Evolutionary conservation across 2,329 filamentous ascomycete species (phyloP), one percentile per base, ranked within the genome.

Genomic region (Kalmusia sp.): DNA sequence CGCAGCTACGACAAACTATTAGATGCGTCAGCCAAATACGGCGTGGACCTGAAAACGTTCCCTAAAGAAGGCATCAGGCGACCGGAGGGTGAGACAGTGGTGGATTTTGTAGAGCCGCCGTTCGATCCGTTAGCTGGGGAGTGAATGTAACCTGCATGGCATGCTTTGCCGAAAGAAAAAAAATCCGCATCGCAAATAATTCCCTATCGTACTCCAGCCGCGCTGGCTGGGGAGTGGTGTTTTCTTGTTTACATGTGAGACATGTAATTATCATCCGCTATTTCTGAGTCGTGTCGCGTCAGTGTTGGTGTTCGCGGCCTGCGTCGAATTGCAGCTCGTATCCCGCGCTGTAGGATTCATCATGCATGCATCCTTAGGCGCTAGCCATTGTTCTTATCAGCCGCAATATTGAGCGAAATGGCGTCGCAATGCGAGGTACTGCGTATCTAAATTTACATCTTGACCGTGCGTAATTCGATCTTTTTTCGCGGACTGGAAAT

Each of bases 91-190:
- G 39, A 27, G n/a, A 38, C 28, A 6, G 48, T 51, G 21, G 48
- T 51, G 3, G 48, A 51, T 22, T 51, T 51, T 22, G 39, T 44
- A 24, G 48, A 51, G 17, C 48, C 48, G 22, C 48, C 48, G 22
- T 51, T 51, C 27, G 48, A 51, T 51, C 38, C 48, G 6, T 43
- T 35, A 37, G 48, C 38, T 33, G 47, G 34, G 15, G 33, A 33
- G 15, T 49, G 19, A 39, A 30, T 14, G 19, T 38, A 30, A 5
- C 6, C 27, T 30, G 33, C 34, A n/a, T 28, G 22, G n/a, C 44
- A 14, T 17, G 17, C 25, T 40, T 49, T 40, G 11, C 15, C 21
- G 11, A 11, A 28, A 31, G 27, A 4, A 12, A 17, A 19, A 11
- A 22, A 24, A 37, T 7, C 14, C 14, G 28, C 21, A 8, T 37